phyloP scores from a whole-genome alignment of 176 grass and related monocot species.

The Paspalum notatum region DNA sequence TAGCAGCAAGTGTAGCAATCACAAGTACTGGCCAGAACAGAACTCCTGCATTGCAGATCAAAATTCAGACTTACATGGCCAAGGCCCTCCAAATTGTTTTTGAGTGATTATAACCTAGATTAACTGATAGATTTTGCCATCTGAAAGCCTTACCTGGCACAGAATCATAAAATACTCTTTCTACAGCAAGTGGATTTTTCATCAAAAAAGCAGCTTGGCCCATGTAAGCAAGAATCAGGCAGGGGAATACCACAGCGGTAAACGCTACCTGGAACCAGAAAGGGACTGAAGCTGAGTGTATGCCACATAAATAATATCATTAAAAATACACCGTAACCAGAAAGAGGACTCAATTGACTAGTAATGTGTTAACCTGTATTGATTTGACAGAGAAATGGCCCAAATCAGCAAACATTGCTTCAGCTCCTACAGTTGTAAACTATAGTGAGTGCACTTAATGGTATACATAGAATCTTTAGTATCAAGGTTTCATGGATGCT shows the following conservation, averaged over 20 bases:
- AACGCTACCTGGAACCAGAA: conserved; percentile 77
- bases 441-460: conserved; percentile 1
- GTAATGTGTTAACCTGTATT: conserved; percentile 75
- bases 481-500: conserved; percentile 3
- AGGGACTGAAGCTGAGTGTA: conserved; percentile 6
- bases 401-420: conserved; percentile 99
- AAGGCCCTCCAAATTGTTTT: conserved; percentile 13
- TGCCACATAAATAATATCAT: background rate
- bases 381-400: conserved; percentile 99
- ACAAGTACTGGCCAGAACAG: conserved; percentile 98
- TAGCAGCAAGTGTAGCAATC: conserved; percentile 93
- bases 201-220: conserved; percentile 97
- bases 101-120: conserved; percentile 22
- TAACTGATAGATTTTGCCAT: conserved; percentile 12
- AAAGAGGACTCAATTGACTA: background rate
- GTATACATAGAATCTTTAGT: conserved; percentile 1
- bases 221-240: conserved; percentile 96
- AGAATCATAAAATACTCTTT: conserved; percentile 97
- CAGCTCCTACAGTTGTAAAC: conserved; percentile 78
- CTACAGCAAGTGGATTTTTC: conserved; percentile 63
- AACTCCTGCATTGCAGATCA: conserved; percentile 49
- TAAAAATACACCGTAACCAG: background rate
- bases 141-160: conserved; percentile 70
- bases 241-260: conserved; percentile 85
- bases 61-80: conserved; percentile 20